Base-by-base conservation (phyloP, 116 monocot genomes). In the Papilionanthe hybrid region DNA sequence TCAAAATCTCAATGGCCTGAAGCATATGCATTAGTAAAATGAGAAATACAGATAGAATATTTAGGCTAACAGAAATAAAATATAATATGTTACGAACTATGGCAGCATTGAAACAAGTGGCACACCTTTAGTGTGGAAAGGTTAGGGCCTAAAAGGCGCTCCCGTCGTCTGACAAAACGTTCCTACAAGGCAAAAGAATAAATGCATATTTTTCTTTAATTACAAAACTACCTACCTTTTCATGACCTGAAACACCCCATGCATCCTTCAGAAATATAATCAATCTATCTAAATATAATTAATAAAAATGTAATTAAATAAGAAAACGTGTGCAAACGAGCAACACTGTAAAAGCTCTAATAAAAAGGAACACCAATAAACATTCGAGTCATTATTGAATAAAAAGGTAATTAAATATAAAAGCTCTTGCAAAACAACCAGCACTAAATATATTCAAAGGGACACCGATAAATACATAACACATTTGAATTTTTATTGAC, bases 1-100 rank as follows among this genome's bases (percentile, higher is more conserved):
- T 98, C 81, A 94, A 90, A 76, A 93, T 98, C 76, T 98, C 98
- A 78, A 98, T 90, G 63, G 94, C 94, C 94, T 96, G 76, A 22
- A 82, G 55, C 15, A 87, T 15, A 87, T 58, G 74, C 25, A 73
- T 22, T 47, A 66, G 29, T 8, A 79, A 77, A 48, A 29, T 32
- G 19, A 66, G 5, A 82, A 67, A n/a, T 41, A 55, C 55, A 32
- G 73, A 56, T 84, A 77, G 18, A 47, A 73, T 12, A 60, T 50
- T 47, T 53, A 18, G 3, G 53, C 53, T 17, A 17, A 69, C 32
- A 69, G 15, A 0, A 69, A 10, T 69, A 17, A 32, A 7, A 17
- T 13, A 43, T 73, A 73, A n/a, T 71, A 41, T 71, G 11, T 41
- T 32, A 71, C 37, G 41, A 71, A 22, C 44, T 43, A 69, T 32